A percentile compares a stretch with the other conserved stretches of the same genome.
These are phyloP conservation scores for Neurospora tetrasperma DNA, from an alignment of 495 filamentous ascomycete species.

Conservation along the genomic window DNA sequence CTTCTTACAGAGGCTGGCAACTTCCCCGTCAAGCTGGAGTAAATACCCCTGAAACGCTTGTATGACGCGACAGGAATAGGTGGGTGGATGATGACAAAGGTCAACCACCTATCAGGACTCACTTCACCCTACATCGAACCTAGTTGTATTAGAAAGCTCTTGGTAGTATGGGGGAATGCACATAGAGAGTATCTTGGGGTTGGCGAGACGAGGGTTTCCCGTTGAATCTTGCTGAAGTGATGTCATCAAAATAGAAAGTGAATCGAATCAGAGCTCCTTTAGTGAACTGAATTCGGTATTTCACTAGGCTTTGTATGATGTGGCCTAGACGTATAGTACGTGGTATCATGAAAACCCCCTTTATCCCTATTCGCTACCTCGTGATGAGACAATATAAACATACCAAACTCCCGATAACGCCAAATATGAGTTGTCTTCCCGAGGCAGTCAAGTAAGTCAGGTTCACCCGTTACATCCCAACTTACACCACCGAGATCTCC, in stretches of 20 bases:
- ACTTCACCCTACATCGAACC: neutral
- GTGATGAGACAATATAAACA: neutral
- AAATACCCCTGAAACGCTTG: constrained; percentile 1
- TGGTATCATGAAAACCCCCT: neutral
- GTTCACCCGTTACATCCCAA: neutral
- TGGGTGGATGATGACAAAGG: constrained; percentile 2
- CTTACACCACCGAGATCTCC: neutral
- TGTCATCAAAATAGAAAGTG: neutral
- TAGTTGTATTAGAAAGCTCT: constrained; percentile 17
- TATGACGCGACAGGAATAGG: neutral
- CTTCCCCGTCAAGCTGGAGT: constrained; percentile 68
- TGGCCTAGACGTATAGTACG: neutral
- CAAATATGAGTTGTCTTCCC: neutral
- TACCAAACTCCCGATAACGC: neutral
- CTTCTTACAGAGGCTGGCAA: constrained; percentile 65
- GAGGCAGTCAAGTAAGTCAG: neutral
- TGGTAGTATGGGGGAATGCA: constrained; percentile 17
- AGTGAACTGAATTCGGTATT: neutral
- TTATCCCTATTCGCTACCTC: neutral
- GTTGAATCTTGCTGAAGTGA: neutral
- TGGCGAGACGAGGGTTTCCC: neutral
- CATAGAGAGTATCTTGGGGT: constrained; percentile 17
- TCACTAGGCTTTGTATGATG: neutral
- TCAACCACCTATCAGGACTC: neutral
- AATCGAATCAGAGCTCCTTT: neutral